These are phyloP conservation scores for Discostella stelligeroides DNA, from an alignment of 108 stramenopile species.

Conservation along the genomic window DNA sequence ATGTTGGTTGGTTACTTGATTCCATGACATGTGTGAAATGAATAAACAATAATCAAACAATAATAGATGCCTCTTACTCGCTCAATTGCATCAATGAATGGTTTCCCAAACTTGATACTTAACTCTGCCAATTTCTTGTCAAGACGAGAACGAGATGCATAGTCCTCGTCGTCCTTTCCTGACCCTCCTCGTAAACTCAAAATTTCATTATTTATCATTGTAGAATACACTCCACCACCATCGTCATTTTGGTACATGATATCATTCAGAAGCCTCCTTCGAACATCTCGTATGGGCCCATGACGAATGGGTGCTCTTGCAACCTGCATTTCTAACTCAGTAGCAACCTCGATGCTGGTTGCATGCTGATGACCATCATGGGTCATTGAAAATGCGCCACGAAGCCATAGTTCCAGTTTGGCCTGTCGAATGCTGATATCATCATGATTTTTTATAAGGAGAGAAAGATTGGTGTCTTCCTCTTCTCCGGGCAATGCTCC, in stretches of 20 bases:
- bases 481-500: too few species aligned
- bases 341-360: slow-evolving; percentile 8
- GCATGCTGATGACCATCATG: too few species aligned
- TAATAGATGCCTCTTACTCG: not conserved
- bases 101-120: slow-evolving; percentile 42
- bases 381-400: slow-evolving; percentile 43
- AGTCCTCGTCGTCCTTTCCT: slow-evolving; percentile 13
- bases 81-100: slow-evolving; percentile 47
- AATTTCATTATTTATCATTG: not conserved
- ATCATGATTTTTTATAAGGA: too few species aligned
- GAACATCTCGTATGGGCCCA: slow-evolving; percentile 44
- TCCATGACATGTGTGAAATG: too few species aligned
- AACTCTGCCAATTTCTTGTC: slow-evolving; percentile 36
- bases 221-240: slow-evolving; percentile 1
- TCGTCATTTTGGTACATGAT: not conserved
- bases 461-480: too few species aligned
- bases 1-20: too few species aligned
- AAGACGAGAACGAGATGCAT: slow-evolving; percentile 22
- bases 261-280: slow-evolving; percentile 11
- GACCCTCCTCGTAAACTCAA: slow-evolving; percentile 24
- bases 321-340: slow-evolving; percentile 17
- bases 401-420: slow-evolving; percentile 55
- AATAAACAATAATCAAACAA: too few species aligned
- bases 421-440: slow-evolving; percentile 24
- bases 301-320: slow-evolving; percentile 29